These are phyloP conservation scores for Colletotrichum sojae DNA, from an alignment of 2,329 filamentous ascomycete species.

Conservation along the genomic window DNA sequence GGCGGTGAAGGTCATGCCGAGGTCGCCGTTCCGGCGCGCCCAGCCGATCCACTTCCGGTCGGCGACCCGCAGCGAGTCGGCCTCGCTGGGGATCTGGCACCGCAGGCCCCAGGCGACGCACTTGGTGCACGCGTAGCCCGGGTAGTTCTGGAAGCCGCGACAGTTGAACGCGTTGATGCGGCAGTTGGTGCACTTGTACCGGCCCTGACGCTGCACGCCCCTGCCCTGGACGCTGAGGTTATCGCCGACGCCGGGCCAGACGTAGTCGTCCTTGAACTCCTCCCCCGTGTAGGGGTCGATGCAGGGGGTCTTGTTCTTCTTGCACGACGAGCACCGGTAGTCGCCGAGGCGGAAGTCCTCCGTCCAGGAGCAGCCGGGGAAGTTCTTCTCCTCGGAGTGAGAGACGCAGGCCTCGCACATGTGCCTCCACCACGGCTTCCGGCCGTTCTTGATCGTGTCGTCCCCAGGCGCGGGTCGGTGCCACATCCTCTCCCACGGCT, in stretches of 20 bases:
- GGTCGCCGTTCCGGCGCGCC: constrained; percentile 1
- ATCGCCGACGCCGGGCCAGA: constrained; percentile 1
- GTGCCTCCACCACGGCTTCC: constrained; percentile 42
- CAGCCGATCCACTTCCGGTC: constrained; percentile 37
- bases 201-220: not conserved
- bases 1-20: constrained; percentile 5
- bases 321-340: constrained; percentile 42
- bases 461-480: constrained; percentile 33
- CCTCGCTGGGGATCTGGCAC: constrained; percentile 21
- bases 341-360: constrained; percentile 29
- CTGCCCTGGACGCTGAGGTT: not conserved
- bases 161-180: constrained; percentile 13
- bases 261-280: constrained; percentile 26
- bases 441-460: constrained; percentile 17
- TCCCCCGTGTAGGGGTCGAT: constrained; percentile 38
- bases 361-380: constrained; percentile 20
- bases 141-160: constrained; percentile 13
- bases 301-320: constrained; percentile 41
- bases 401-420: constrained; percentile 36
- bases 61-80: constrained; percentile 3
- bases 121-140: constrained; percentile 33
- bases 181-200: constrained; percentile 28
- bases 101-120: constrained; percentile 37
- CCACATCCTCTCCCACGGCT: constrained; percentile 25
- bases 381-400: not conserved